These are phyloP conservation scores for Helicostylum pulchrum DNA, from an alignment of 192 early-diverging fungal genomes.

Conservation along the genomic window DNA sequence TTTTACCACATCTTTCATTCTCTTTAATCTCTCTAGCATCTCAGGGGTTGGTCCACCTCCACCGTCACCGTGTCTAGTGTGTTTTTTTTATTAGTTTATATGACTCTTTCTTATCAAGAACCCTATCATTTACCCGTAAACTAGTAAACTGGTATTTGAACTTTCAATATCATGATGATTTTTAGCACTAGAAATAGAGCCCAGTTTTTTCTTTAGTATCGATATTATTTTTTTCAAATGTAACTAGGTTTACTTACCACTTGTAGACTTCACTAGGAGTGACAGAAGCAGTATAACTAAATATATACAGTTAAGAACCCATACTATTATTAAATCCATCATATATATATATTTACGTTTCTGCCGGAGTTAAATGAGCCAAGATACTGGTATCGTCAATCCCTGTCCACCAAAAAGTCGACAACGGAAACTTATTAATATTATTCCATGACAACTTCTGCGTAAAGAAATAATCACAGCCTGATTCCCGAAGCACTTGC, in stretches of 20 bases:
- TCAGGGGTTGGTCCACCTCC: slow-evolving; percentile 83
- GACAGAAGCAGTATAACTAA: slow-evolving; percentile 28
- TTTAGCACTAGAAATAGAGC: slow-evolving; percentile 47
- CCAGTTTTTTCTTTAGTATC: too few species aligned
- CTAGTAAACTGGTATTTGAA: slow-evolving; percentile 82
- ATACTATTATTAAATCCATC: too few species aligned
- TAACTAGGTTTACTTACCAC: slow-evolving; percentile 10
- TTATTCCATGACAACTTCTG: slow-evolving; percentile 99
- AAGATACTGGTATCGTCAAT: slow-evolving; percentile 79
- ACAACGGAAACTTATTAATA: slow-evolving; percentile 97
- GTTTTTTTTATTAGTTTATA: not conserved
- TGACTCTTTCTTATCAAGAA: not conserved
- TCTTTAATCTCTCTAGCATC: slow-evolving; percentile 81
- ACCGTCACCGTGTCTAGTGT: slow-evolving; percentile 78
- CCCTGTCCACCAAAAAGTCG: slow-evolving; percentile 94
- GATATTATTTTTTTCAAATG: too few species aligned
- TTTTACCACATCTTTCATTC: slow-evolving; percentile 66
- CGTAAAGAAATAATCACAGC: slow-evolving; percentile 96
- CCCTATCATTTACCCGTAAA: slow-evolving; percentile 61
- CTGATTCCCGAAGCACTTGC: slow-evolving; percentile 81
- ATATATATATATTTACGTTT: slow-evolving; percentile 28
- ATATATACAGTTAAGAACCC: too few species aligned
- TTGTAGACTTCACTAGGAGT: slow-evolving; percentile 32
- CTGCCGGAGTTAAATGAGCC: slow-evolving; percentile 35
- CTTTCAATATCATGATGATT: slow-evolving; percentile 90